Conservation (phyloP, 179 eudicot genomes). For the Silene noctiflora region DNA sequence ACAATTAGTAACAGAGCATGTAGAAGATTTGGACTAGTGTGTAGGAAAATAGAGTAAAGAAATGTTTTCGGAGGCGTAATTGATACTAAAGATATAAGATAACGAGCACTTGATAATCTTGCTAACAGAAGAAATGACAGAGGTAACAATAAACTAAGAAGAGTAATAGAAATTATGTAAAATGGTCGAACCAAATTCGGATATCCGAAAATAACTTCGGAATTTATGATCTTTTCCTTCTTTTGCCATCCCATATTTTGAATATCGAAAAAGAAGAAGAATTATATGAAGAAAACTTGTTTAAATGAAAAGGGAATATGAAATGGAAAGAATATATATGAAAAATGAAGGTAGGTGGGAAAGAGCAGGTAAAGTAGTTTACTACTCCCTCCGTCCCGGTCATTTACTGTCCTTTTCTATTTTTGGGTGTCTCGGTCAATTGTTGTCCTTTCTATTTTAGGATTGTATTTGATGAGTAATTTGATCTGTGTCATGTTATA, state of each 20-base stretch:
- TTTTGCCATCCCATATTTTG: slow-evolving; percentile 41
- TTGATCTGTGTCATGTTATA: no score
- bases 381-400: no score
- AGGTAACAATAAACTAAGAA: slow-evolving; percentile 81
- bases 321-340: slow-evolving; percentile 29
- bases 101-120: slow-evolving; percentile 58
- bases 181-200: slow-evolving; percentile 35
- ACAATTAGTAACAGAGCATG: slow-evolving; percentile 42
- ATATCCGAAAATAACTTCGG: background rate
- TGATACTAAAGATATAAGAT: slow-evolving; percentile 32
- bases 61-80: slow-evolving; percentile 29
- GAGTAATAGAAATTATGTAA: slow-evolving; percentile 48
- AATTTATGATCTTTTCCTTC: slow-evolving; percentile 12
- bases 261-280: background rate
- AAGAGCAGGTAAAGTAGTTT: slow-evolving; percentile 34
- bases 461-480: no score
- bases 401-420: no score
- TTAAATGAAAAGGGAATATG: slow-evolving; percentile 17
- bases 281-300: background rate
- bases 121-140: slow-evolving; percentile 74
- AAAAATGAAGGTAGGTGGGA: slow-evolving; percentile 27
- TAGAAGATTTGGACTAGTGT: slow-evolving; percentile 50
- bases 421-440: no score
- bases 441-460: no score
- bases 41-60: slow-evolving; percentile 38